These are phyloP conservation scores for Ascochyta clinopodiicola DNA, from an alignment of 2,329 filamentous ascomycete genomes.

Conservation along the genomic window DNA sequence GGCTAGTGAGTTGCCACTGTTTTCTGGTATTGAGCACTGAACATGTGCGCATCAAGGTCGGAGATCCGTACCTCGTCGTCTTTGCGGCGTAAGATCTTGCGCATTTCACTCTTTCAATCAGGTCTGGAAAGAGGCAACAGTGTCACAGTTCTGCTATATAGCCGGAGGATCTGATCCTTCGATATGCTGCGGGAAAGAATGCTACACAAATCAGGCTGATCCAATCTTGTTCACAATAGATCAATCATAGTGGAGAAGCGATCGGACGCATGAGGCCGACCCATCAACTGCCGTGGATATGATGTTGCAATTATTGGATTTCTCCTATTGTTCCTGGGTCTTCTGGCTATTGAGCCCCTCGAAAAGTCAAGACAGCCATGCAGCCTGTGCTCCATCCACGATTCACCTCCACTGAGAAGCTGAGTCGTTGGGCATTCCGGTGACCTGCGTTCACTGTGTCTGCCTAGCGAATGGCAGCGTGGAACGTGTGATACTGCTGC, in stretches of 20 bases:
- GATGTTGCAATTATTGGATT: not conserved
- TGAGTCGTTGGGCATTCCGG: not conserved
- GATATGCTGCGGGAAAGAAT: not conserved
- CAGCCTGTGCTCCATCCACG: not conserved
- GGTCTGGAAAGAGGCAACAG: not conserved
- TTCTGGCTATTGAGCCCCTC: constrained; percentile 5
- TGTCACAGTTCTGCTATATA: constrained; percentile 3
- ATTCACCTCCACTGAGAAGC: not conserved
- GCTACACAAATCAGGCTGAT: constrained; percentile 9
- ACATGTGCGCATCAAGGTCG: no score
- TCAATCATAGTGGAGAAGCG: not conserved
- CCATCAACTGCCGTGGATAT: not conserved
- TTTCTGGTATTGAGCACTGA: not conserved
- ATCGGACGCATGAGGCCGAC: constrained; percentile 4
- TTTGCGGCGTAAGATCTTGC: not conserved
- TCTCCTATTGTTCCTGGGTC: constrained; percentile 8
- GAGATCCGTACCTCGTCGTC: not conserved
- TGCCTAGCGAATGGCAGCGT: not conserved
- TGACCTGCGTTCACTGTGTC: not conserved
- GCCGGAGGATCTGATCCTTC: constrained; percentile 3
- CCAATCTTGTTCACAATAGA: not conserved
- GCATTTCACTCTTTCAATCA: not conserved
- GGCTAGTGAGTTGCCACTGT: constrained; percentile 11
- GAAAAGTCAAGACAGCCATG: constrained; percentile 4
- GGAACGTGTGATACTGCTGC: constrained; percentile 1